Evolutionary conservation across 345 rosid genomes (phyloP).

Genomic region (Aegle marmelos): DNA sequence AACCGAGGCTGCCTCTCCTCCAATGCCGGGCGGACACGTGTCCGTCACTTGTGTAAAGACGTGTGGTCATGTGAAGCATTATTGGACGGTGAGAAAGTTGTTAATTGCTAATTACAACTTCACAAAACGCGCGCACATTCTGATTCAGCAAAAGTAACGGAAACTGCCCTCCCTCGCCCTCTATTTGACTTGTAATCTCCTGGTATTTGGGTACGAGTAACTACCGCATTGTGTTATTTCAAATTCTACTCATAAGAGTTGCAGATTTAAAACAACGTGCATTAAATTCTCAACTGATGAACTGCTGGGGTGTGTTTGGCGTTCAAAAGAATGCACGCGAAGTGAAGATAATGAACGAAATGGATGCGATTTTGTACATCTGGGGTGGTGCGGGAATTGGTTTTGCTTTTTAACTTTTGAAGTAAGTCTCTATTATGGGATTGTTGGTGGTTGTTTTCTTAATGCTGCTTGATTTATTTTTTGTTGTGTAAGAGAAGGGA

Average conservation of each 20-base stretch:
- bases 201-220: no score
- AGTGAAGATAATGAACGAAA: background rate
- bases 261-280: no score
- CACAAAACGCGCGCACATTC: background rate
- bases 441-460: constrained; percentile 6
- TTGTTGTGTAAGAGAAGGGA: constrained; percentile 32
- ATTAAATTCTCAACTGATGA: no score
- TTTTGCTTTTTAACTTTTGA: background rate
- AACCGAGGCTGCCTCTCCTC: constrained; percentile 28
- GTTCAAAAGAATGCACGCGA: no score
- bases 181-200: background rate
- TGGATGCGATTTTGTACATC: background rate
- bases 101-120: constrained; percentile 21
- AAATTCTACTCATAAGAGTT: no score
- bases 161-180: background rate
- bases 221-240: no score
- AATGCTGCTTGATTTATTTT: constrained; percentile 12
- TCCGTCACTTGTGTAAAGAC: constrained; percentile 33
- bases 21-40: constrained; percentile 25
- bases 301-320: no score
- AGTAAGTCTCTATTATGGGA: background rate
- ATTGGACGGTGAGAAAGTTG: constrained; percentile 52
- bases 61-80: constrained; percentile 49
- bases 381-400: background rate
- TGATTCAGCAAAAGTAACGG: background rate